Percentiles rank a stretch among this genome's conserved stretches.
These are phyloP conservation scores for Berkeleyomyces rouxiae DNA, from an alignment of 2,329 filamentous ascomycete genomes.

Conservation along the genomic window DNA sequence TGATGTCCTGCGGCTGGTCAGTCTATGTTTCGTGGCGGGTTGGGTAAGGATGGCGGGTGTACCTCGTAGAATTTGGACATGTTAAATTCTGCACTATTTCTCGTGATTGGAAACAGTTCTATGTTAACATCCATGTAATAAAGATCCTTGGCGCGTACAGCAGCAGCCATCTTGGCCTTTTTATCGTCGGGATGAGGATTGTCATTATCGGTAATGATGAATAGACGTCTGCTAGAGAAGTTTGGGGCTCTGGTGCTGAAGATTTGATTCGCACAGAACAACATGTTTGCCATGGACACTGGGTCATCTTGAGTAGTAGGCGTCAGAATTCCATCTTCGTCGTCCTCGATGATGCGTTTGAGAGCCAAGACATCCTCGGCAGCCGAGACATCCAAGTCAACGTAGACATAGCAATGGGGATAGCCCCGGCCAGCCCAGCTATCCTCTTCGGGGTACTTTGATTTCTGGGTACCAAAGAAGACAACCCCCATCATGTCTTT, in stretches of 20 bases:
- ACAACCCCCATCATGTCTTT: constrained; percentile 95
- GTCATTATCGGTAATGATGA: constrained; percentile 90
- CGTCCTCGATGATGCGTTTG: constrained; percentile 60
- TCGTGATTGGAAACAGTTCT: constrained; percentile 79
- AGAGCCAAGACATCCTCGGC: constrained; percentile 74
- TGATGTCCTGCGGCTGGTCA: constrained; percentile 49
- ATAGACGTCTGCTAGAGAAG: constrained; percentile 81
- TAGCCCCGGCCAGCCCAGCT: constrained; percentile 48
- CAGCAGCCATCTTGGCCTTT: constrained; percentile 54
- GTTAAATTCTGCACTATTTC: constrained; percentile 52
- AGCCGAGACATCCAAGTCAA: constrained; percentile 72
- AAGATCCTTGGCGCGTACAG: constrained; percentile 79
- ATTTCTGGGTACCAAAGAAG: constrained; percentile 75
- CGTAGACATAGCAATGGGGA: constrained; percentile 82
- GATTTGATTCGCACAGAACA: constrained; percentile 92
- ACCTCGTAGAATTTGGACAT: constrained; percentile 82
- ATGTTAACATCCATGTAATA: constrained; percentile 88
- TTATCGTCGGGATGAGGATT: constrained; percentile 64
- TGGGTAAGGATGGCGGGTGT: constrained; percentile 18
- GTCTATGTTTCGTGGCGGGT: neutral
- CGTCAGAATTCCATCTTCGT: constrained; percentile 53
- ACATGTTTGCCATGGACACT: constrained; percentile 69
- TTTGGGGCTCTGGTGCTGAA: constrained; percentile 92
- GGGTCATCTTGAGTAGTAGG: constrained; percentile 43
- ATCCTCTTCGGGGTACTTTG: constrained; percentile 55